These are phyloP conservation scores for Aspergillus alliaceus DNA, from an alignment of 2,329 filamentous ascomycete genomes.

Conservation along the genomic window DNA sequence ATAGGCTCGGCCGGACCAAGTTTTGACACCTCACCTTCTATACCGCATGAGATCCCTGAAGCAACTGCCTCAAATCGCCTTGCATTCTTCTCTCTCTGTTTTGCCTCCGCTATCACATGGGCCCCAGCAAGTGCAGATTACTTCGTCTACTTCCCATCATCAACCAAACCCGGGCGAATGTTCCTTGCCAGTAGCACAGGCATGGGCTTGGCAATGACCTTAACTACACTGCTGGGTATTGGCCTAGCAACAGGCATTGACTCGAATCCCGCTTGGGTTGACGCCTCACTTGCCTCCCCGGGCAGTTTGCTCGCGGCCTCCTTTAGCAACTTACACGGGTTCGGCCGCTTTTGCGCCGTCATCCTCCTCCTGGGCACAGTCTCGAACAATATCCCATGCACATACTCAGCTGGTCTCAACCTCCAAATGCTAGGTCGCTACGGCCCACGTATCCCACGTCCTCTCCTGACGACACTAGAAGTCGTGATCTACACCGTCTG, in stretches of 20 bases:
- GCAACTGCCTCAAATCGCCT: constrained; percentile 31
- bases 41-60: constrained; percentile 19
- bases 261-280: constrained; percentile 25
- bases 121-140: constrained; percentile 39
- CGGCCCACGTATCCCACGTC: constrained; percentile 39
- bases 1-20: constrained; percentile 40
- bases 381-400: constrained; percentile 44
- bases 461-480: constrained; percentile 42
- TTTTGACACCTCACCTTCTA: constrained; percentile 27
- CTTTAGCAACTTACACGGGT: constrained; percentile 37
- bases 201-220: constrained; percentile 29
- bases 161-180: constrained; percentile 32
- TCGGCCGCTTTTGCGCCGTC: constrained; percentile 44
- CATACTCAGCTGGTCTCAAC: constrained; percentile 43
- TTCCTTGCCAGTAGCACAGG: constrained; percentile 39
- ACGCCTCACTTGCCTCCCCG: constrained; percentile 29
- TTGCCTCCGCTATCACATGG: constrained; percentile 35
- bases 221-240: constrained; percentile 38
- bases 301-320: constrained; percentile 37
- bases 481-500: constrained; percentile 43
- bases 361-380: constrained; percentile 42
- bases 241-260: constrained; percentile 40
- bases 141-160: constrained; percentile 42
- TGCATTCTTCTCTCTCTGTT: constrained; percentile 34
- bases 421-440: constrained; percentile 41